Evolutionary conservation across 257 asterid genomes (phyloP).

Genomic region (Jaltomata sinuosa): DNA sequence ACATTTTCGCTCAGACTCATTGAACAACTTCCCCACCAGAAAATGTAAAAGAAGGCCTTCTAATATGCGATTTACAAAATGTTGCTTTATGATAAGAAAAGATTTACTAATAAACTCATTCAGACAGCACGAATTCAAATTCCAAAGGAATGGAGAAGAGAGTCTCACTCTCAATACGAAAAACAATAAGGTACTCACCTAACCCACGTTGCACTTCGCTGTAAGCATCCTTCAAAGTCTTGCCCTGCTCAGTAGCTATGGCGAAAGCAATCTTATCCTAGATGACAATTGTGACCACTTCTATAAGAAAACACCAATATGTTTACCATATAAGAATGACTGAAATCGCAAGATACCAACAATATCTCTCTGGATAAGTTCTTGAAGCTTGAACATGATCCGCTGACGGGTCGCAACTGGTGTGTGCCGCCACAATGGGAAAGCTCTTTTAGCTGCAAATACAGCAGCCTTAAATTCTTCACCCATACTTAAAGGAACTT

Average conservation of each 20-base stretch:
- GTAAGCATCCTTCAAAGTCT: slow-evolving; percentile 90
- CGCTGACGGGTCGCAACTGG: slow-evolving; percentile 76
- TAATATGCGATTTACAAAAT: neutral
- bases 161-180: neutral
- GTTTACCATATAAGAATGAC: neutral
- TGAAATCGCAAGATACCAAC: slow-evolving; percentile 20
- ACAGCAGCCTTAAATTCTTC: slow-evolving; percentile 85
- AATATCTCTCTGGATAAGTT: slow-evolving; percentile 78
- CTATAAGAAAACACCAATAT: neutral
- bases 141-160: slow-evolving; percentile 3
- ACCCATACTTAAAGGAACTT: slow-evolving; percentile 72
- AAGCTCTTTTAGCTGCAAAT: slow-evolving; percentile 76
- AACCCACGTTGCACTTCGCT: slow-evolving; percentile 92
- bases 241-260: slow-evolving; percentile 82
- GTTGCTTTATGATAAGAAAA: neutral
- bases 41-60: neutral
- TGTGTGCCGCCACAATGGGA: slow-evolving; percentile 67
- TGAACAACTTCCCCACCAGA: neutral
- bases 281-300: slow-evolving; percentile 12
- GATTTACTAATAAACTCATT: neutral
- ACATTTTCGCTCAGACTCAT: neutral
- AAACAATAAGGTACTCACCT: slow-evolving; percentile 36
- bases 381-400: slow-evolving; percentile 82
- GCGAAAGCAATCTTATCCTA: slow-evolving; percentile 82
- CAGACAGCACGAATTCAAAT: slow-evolving; percentile 8